phyloP scores from a whole-genome alignment of 1,284 basidiomycete genomes.

The Cutaneotrichosporon sp. region DNA sequence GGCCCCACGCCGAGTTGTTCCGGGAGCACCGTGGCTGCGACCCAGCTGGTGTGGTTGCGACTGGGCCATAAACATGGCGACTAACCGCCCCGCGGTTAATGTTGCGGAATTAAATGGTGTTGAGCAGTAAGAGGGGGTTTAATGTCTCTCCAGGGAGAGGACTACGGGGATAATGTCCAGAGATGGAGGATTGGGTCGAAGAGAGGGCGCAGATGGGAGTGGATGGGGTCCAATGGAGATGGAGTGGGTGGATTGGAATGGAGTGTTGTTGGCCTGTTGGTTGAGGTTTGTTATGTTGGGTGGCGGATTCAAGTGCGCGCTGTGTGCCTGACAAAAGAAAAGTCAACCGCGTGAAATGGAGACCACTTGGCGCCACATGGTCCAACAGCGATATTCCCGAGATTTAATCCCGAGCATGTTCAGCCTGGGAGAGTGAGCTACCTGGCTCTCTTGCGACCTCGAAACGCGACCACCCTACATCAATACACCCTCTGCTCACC shows the following conservation, averaged over 20 bases:
- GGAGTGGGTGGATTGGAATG: background rate
- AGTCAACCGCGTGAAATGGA: conserved; percentile 17
- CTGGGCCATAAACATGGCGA: conserved; percentile 16
- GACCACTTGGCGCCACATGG: background rate
- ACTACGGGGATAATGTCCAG: no score
- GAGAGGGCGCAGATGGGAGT: background rate
- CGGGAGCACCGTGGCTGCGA: conserved; percentile 10
- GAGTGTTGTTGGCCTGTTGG: background rate
- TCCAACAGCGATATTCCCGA: background rate
- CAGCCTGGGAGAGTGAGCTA: background rate
- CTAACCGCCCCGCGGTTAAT: no score
- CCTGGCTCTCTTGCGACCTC: no score
- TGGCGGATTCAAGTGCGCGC: no score
- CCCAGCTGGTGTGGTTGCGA: conserved; percentile 8
- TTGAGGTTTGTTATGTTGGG: background rate
- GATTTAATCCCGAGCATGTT: background rate
- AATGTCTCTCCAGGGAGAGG: no score
- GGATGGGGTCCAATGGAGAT: background rate
- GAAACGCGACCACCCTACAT: background rate
- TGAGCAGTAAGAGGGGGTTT: no score
- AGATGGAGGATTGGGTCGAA: background rate
- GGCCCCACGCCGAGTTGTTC: conserved; percentile 10
- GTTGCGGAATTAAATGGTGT: no score
- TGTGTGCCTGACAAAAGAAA: conserved; percentile 2
- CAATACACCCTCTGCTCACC: background rate